These are phyloP conservation scores for Lipomyces starkeyi DNA, from an alignment of 805 yeast species.

Conservation along the genomic window DNA sequence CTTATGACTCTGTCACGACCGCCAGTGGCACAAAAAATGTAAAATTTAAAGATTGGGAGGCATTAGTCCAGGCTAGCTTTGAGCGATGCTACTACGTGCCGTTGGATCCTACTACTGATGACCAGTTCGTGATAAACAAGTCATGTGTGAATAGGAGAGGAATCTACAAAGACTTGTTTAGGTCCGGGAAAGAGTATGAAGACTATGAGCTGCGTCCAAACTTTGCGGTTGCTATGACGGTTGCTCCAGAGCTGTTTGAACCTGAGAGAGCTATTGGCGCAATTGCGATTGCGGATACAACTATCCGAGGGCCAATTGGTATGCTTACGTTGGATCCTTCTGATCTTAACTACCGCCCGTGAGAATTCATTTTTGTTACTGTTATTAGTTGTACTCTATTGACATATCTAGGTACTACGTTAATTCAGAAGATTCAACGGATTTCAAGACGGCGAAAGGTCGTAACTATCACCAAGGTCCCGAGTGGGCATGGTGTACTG, in stretches of 20 bases:
- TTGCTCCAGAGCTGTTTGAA: conserved; percentile 89
- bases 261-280: conserved; percentile 66
- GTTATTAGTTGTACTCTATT: background rate
- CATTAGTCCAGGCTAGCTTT: conserved; percentile 69
- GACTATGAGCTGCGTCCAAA: conserved; percentile 94
- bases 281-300: conserved; percentile 70
- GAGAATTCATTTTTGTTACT: background rate
- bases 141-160: conserved; percentile 84
- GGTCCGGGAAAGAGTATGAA: conserved; percentile 84
- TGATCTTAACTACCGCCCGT: conserved; percentile 88
- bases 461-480: conserved; percentile 99
- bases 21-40: conserved; percentile 64
- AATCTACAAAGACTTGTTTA: conserved; percentile 85
- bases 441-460: conserved; percentile 93
- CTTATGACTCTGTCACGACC: conserved; percentile 57
- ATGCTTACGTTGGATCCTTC: conserved; percentile 91
- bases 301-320: conserved; percentile 87
- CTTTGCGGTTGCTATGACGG: conserved; percentile 90
- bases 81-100: conserved; percentile 85
- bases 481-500: conserved; percentile 95
- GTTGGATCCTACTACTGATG: conserved; percentile 63
- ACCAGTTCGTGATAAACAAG: conserved; percentile 64
- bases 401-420: conserved; percentile 57
- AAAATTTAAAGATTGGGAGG: conserved; percentile 73
- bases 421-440: conserved; percentile 79